Conservation (phyloP, 2,329 filamentous ascomycete species). For the Pezicula carpinea region DNA sequence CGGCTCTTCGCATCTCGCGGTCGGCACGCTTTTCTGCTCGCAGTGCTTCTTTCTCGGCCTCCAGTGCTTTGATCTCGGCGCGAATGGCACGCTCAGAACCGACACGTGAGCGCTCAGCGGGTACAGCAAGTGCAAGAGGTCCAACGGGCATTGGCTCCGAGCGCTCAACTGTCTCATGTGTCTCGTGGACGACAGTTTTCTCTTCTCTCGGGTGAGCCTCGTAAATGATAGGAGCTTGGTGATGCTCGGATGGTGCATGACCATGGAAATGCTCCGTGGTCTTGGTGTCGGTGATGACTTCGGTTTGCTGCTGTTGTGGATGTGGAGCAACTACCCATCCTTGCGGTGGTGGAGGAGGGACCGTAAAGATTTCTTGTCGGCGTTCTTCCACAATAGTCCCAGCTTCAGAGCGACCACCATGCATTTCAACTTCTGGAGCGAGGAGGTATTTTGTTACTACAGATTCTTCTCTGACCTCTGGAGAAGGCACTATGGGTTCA, state of each 20-base stretch:
- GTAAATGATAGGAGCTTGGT: constrained; percentile 35
- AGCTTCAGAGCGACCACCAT: constrained; percentile 41
- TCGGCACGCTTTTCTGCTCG: constrained; percentile 50
- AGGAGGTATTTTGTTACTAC: constrained; percentile 20
- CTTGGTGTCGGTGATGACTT: constrained; percentile 42
- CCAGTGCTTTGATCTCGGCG: constrained; percentile 66
- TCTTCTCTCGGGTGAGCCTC: constrained; percentile 31
- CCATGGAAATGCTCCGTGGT: constrained; percentile 30
- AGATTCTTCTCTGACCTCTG: constrained; percentile 12
- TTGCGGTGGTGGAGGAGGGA: constrained; percentile 19
- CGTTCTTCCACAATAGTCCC: constrained; percentile 46
- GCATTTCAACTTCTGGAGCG: constrained; percentile 22
- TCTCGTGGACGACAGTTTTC: constrained; percentile 16
- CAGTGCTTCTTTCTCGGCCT: constrained; percentile 57
- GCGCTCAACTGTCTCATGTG: constrained; percentile 20
- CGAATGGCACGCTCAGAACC: constrained; percentile 55
- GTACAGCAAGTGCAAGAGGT: constrained; percentile 37
- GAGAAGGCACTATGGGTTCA: constrained; percentile 10
- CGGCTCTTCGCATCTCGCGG: constrained; percentile 36
- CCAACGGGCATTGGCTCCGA: constrained; percentile 29
- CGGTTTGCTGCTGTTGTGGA: constrained; percentile 27
- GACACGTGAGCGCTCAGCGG: constrained; percentile 28
- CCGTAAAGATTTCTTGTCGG: constrained; percentile 36
- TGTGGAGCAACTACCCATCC: constrained; percentile 3
- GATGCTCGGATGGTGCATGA: constrained; percentile 25